A percentile compares a stretch with the other conserved stretches of the same genome.
Conservation (phyloP, 352 stramenopile species). For the Thraustotheca clavata region DNA sequence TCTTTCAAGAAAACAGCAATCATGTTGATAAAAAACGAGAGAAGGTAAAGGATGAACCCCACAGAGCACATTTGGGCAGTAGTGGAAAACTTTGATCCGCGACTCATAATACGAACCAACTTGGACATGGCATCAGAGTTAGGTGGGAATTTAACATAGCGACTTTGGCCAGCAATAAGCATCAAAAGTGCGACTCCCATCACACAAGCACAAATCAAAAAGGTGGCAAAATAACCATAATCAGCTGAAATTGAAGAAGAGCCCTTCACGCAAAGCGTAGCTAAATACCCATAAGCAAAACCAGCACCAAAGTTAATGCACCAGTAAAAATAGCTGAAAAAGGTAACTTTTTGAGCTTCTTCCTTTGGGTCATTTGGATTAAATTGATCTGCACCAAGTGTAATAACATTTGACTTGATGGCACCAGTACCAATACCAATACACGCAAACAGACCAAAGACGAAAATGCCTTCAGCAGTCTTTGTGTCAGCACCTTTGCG, state of each 20-base stretch:
- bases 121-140: slow-evolving; percentile 35
- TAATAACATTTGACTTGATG: slow-evolving; percentile 50
- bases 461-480: slow-evolving; percentile 31
- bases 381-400: slow-evolving; percentile 57
- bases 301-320: slow-evolving; percentile 57
- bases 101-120: slow-evolving; percentile 33
- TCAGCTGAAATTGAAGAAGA: slow-evolving; percentile 45
- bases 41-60: slow-evolving; percentile 33
- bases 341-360: slow-evolving; percentile 37
- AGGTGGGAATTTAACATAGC: slow-evolving; percentile 43
- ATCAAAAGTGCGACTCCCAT: slow-evolving; percentile 35
- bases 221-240: slow-evolving; percentile 76
- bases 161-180: slow-evolving; percentile 34
- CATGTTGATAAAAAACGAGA: slow-evolving; percentile 44
- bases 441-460: slow-evolving; percentile 44
- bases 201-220: slow-evolving; percentile 38
- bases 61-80: slow-evolving; percentile 31
- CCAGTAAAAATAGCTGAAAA: slow-evolving; percentile 82
- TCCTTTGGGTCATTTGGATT: slow-evolving; percentile 34
- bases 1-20: slow-evolving; percentile 40
- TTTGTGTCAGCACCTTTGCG: slow-evolving; percentile 11
- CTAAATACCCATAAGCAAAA: slow-evolving; percentile 71
- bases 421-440: slow-evolving; percentile 40
- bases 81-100: slow-evolving; percentile 23
- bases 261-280: slow-evolving; percentile 64